Conservation (phyloP, 139 green algal species). For the Coelastrella sp. region DNA sequence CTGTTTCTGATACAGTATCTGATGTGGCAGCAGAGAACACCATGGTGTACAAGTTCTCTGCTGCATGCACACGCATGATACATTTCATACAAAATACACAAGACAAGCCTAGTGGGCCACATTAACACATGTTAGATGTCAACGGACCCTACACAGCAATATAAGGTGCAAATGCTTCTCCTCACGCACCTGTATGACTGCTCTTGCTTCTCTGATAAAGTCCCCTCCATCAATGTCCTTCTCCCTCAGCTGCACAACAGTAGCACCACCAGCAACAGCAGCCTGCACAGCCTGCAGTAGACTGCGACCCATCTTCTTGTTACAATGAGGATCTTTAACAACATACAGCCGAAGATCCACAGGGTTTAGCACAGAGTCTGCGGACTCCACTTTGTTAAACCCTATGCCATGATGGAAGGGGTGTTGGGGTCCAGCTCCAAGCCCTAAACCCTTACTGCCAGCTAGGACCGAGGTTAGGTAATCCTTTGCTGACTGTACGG, state of each 20-base stretch:
- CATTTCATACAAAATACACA: too few relatives aligned
- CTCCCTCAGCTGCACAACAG: slow-evolving; percentile 89
- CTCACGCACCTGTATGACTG: slow-evolving; percentile 50
- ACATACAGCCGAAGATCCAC: slow-evolving; percentile 81
- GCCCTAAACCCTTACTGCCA: slow-evolving; percentile 59
- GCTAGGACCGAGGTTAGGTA: slow-evolving; percentile 80
- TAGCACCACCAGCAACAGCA: slow-evolving; percentile 84
- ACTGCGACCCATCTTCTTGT: slow-evolving; percentile 52
- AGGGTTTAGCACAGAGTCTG: slow-evolving; percentile 8
- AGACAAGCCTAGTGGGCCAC: too few relatives aligned
- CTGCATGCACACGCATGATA: too few relatives aligned
- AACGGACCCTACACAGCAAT: too few relatives aligned
- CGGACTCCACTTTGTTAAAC: slow-evolving; percentile 15
- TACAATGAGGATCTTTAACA: slow-evolving; percentile 84
- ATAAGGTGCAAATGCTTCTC: too few relatives aligned
- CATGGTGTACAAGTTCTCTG: too few relatives aligned
- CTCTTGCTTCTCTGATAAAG: slow-evolving; percentile 74
- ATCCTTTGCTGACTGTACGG: slow-evolving; percentile 71
- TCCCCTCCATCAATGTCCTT: slow-evolving; percentile 81
- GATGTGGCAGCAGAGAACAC: too few relatives aligned
- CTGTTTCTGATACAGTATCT: too few relatives aligned
- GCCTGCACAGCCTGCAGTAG: slow-evolving; percentile 65
- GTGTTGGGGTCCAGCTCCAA: slow-evolving; percentile 80
- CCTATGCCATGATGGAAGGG: slow-evolving; percentile 83
- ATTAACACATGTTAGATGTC: too few relatives aligned